These are phyloP conservation scores for Coemansia sp. DNA, from an alignment of 192 early-diverging fungal species.

Conservation along the genomic window DNA sequence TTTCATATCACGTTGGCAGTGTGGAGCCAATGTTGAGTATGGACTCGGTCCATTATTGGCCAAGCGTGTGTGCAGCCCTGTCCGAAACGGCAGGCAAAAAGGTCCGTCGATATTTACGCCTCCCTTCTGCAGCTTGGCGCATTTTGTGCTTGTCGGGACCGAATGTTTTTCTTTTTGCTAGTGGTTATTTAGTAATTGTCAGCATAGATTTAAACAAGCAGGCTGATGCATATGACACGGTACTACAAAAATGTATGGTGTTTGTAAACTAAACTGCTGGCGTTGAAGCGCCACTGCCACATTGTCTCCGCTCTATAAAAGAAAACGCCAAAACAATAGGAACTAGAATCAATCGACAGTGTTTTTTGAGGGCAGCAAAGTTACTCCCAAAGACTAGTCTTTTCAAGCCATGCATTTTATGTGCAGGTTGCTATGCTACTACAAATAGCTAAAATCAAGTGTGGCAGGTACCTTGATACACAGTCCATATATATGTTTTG, in stretches of 20 bases:
- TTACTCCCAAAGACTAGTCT: background rate
- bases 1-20: background rate
- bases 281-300: background rate
- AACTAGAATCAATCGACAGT: background rate
- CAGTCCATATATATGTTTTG: background rate
- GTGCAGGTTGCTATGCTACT: background rate
- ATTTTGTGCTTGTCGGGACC: background rate
- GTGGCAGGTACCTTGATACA: background rate
- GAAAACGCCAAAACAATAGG: background rate
- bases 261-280: slow-evolving; percentile 1
- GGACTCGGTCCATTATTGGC: background rate
- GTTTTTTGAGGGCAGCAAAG: background rate
- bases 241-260: background rate
- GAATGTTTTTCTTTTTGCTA: background rate
- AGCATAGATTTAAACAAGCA: background rate
- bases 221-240: slow-evolving; percentile 6
- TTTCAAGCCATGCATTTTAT: background rate
- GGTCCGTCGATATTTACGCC: background rate
- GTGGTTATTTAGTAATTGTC: background rate
- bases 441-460: background rate
- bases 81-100: background rate
- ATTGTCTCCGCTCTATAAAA: slow-evolving; percentile 7
- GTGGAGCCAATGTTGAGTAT: background rate
- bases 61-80: background rate
- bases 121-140: background rate